A percentile compares a stretch with the other conserved stretches of the same genome.
These are phyloP conservation scores for Metschnikowia dekortorum DNA, from an alignment of 805 yeast species.

Conservation along the genomic window DNA sequence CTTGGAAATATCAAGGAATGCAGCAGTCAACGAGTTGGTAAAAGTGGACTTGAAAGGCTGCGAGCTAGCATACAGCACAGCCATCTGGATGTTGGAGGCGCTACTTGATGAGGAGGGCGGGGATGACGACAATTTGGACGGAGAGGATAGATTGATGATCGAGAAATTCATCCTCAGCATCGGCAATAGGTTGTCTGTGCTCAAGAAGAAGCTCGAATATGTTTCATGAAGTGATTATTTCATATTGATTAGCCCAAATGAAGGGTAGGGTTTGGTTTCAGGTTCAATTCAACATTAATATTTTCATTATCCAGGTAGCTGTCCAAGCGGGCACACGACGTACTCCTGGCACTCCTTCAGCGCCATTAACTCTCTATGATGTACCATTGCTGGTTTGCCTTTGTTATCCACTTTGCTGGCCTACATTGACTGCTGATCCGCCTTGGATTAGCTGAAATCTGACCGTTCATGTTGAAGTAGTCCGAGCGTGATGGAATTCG, in stretches of 20 bases:
- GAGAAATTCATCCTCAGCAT: conserved; percentile 80
- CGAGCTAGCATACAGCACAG: conserved; percentile 83
- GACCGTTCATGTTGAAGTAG: conserved; percentile 27
- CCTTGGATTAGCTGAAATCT: neutral
- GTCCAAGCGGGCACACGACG: too few relatives aligned
- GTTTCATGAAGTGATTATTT: conserved; percentile 5
- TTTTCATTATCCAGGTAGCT: neutral
- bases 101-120: conserved; percentile 48
- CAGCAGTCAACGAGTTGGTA: conserved; percentile 82
- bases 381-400: too few relatives aligned
- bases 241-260: neutral
- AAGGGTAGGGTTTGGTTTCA: conserved; percentile 4
- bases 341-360: too few relatives aligned
- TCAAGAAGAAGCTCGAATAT: conserved; percentile 51
- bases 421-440: too few relatives aligned
- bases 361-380: too few relatives aligned
- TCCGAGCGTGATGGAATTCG: conserved; percentile 39
- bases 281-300: conserved; percentile 1
- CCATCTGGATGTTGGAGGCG: conserved; percentile 94
- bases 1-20: conserved; percentile 83
- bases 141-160: conserved; percentile 69
- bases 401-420: too few relatives aligned
- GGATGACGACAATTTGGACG: conserved; percentile 50
- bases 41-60: conserved; percentile 73
- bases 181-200: conserved; percentile 69